Evolutionary conservation across 2,329 filamentous ascomycete species (phyloP).

Genomic region (Alternaria ventricosa): DNA sequence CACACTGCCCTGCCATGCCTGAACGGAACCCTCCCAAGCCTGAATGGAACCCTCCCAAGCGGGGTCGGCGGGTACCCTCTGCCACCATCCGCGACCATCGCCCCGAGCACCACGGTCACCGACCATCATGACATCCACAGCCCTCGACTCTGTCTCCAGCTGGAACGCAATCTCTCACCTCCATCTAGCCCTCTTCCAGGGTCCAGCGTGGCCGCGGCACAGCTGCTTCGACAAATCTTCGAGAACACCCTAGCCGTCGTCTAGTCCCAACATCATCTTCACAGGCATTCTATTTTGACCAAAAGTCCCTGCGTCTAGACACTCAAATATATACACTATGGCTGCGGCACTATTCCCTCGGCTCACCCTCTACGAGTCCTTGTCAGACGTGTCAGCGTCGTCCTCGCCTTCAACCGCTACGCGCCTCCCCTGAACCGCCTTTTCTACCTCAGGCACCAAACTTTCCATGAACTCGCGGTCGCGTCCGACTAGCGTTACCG

Average conservation of each 20-base stretch:
- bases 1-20: not conserved
- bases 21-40: not conserved
- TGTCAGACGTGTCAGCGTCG: slow-evolving; percentile 50
- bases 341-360: slow-evolving; percentile 16
- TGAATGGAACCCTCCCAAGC: not conserved
- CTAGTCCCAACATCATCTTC: slow-evolving; percentile 19
- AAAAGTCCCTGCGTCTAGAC: slow-evolving; percentile 16
- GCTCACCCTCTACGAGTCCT: slow-evolving; percentile 40
- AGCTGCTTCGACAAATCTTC: slow-evolving; percentile 37
- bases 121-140: not conserved
- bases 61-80: slow-evolving; percentile 13
- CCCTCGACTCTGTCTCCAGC: not conserved
- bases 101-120: not conserved
- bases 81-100: slow-evolving; percentile 2
- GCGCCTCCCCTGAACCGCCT: slow-evolving; percentile 74
- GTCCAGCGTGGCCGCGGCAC: slow-evolving; percentile 11
- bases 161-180: not conserved
- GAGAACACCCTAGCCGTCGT: slow-evolving; percentile 30
- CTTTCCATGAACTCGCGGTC: slow-evolving; percentile 80
- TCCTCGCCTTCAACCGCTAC: slow-evolving; percentile 72
- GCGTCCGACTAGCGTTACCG: slow-evolving; percentile 83
- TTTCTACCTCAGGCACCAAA: slow-evolving; percentile 77
- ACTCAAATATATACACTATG: slow-evolving; percentile 3
- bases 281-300: slow-evolving; percentile 25
- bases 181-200: not conserved